Base-by-base conservation (phyloP, 805 yeast genomes). In the Schizosaccharomyces lindneri region DNA sequence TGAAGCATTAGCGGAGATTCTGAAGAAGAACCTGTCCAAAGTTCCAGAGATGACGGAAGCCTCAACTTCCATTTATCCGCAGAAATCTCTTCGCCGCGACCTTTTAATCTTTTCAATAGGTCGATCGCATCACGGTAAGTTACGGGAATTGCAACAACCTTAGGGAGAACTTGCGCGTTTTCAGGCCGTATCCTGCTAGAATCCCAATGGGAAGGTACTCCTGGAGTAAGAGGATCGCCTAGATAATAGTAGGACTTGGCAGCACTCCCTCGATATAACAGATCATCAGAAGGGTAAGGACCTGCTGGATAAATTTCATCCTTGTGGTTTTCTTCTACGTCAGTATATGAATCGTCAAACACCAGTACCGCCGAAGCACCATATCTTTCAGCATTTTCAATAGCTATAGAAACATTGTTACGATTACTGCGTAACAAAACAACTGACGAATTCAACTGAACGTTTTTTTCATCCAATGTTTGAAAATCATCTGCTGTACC, bases 1-100 rank as follows among this genome's bases (percentile, higher is more conserved):
- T 27, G 21, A 55, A 32, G 36, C 27, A 11, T 55, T 32, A 32
- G 39, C 15, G 59, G n/a, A 32, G 36, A 19, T 19, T 29, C 17
- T n/a, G 39, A 27, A 11, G n/a, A 17, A 24, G 29, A 17, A 24
- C 60, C 48, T 13, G 60, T 32, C 60, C 60, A 41, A 57, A 19
- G n/a, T 9, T 41, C 29, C 2, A 29, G 60, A 32, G 69, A 70
- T 4, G 84, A 76, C 41, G 83, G 71, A 67, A 78, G 84, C 69
- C 79, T 80, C 4, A 82, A 85, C 55, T 86, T 81, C 0, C 93
- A 93, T 66, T 93, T 76, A 72, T 85, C 89, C 39, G 85, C 82
- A 15, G 84, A 73, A 5, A 84, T 79, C 46, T 89, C 89, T 68
- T 85, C 81, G 64, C 93, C 76, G 0, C n/a, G 57, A 3, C 57